Conservation (phyloP, 2,329 filamentous ascomycete genomes). For the Thielaviopsis musarum region DNA sequence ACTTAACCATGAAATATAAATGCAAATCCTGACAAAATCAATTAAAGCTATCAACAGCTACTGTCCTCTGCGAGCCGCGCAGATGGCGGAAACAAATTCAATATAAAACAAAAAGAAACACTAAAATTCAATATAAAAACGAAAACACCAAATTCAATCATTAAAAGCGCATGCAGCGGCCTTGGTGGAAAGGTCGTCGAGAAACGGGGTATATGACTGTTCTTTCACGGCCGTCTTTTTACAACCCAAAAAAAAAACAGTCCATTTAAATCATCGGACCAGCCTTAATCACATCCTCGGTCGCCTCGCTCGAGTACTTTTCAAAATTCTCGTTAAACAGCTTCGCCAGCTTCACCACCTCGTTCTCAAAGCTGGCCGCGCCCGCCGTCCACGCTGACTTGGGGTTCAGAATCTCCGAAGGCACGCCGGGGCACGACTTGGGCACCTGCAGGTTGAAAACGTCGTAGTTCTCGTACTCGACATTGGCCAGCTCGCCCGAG, state of each 20-base stretch:
- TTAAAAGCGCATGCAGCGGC: not conserved
- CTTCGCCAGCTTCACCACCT: constrained; percentile 77
- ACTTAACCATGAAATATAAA: too few species aligned
- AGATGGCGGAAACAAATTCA: not conserved
- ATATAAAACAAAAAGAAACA: not conserved
- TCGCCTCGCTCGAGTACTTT: constrained; percentile 80
- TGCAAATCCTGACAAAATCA: not conserved
- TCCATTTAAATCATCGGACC: constrained; percentile 25
- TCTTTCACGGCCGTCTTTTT: not conserved
- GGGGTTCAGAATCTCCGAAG: constrained; percentile 85
- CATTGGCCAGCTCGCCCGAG: constrained; percentile 84
- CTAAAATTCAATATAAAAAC: constrained; percentile 4
- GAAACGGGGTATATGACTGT: not conserved
- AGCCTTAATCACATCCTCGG: constrained; percentile 57
- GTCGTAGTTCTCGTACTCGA: constrained; percentile 86
- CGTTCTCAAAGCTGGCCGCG: constrained; percentile 61
- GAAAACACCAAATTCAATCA: not conserved
- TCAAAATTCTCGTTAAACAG: constrained; percentile 96
- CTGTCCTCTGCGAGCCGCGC: not conserved
- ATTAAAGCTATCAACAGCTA: not conserved
- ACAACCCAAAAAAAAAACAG: not conserved
- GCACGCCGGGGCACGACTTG: constrained; percentile 76
- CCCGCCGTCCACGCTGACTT: constrained; percentile 80
- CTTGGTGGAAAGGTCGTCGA: not conserved
- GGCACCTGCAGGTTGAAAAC: constrained; percentile 96